Evolutionary conservation across 148 eudicot species (phyloP), one percentile per base, ranked within the genome.

Genomic region (Rhododendron henanense): DNA sequence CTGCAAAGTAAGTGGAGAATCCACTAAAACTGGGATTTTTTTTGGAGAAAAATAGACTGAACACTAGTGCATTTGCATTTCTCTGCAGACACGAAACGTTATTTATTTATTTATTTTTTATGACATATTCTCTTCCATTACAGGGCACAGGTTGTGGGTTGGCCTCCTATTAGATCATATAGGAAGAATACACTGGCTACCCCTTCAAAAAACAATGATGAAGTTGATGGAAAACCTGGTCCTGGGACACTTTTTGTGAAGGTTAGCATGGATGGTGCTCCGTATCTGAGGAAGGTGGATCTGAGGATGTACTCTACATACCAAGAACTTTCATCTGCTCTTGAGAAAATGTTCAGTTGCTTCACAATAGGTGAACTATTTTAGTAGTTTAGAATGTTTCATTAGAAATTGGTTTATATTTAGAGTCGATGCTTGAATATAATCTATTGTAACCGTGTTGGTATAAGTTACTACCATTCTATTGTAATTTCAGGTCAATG

Each of bases 261-360:
- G 90, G 98, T 95, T 84, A 95, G 98, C 91, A 95, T 95, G 98
- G 97, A 95, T 88, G 98, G 98, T 85, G 98, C 98, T 81, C 98
- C 98, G 23, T 95, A 95, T 87, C 91, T 95, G 57, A 91, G 98
- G 89, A 95, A 95, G 91, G 95, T 94, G 61, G 98, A 95, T 88
- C 95, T 95, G 67, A 92, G 93, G 84, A 84, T 86, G 81, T 94
- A 94, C 86, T 84, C 93, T 35, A 88, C 88, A 21, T 95, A 95
- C 85, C 92, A 90, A 82, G 95, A 93, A 48, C 93, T 94, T 81
- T 94, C 97, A 35, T 90, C 94, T 83, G 93, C 94, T 80, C 96
- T 95, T 37, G 97, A 93, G 94, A 92, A 91, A 88, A 95, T 95
- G 98, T 95, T 94, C 90, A 92, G 94, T 85, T 92, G 97, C 81